Percentiles rank a stretch among this genome's conserved stretches.
Conservation (phyloP, 495 filamentous ascomycete species). For the Xylaria cubensis region DNA sequence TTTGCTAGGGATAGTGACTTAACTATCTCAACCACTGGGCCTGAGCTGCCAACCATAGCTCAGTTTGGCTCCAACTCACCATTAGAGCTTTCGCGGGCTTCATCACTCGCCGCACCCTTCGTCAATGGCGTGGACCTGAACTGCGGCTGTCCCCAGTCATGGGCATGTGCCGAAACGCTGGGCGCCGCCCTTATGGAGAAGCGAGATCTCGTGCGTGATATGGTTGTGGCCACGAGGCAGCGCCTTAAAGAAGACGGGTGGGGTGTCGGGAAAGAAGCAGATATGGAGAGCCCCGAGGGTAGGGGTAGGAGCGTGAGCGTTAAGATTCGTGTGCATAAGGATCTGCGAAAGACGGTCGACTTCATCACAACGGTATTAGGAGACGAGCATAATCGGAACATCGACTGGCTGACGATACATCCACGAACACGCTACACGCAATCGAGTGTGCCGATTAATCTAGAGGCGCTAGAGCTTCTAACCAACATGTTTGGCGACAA, state of each 20-base stretch:
- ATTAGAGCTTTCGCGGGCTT: constrained; percentile 64
- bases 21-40: constrained; percentile 29
- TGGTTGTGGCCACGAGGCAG: constrained; percentile 59
- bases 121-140: constrained; percentile 70
- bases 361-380: constrained; percentile 58
- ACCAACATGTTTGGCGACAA: constrained; percentile 51
- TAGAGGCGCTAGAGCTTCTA: constrained; percentile 63
- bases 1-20: constrained; percentile 66
- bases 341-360: constrained; percentile 60
- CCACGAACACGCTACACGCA: constrained; percentile 62
- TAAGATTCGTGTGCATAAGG: constrained; percentile 69
- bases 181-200: constrained; percentile 69
- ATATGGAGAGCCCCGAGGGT: constrained; percentile 41
- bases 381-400: constrained; percentile 49
- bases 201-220: constrained; percentile 63
- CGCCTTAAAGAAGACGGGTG: constrained; percentile 53
- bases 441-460: constrained; percentile 61
- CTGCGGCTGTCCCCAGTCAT: constrained; percentile 73
- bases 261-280: constrained; percentile 46
- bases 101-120: constrained; percentile 64
- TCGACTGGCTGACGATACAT: constrained; percentile 71
- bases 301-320: constrained; percentile 60
- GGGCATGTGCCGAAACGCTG: constrained; percentile 67
- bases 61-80: constrained; percentile 67
- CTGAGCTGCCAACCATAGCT: constrained; percentile 61